These are phyloP conservation scores for Coniosporium apollinis DNA, from an alignment of 495 filamentous ascomycete species.

Conservation along the genomic window DNA sequence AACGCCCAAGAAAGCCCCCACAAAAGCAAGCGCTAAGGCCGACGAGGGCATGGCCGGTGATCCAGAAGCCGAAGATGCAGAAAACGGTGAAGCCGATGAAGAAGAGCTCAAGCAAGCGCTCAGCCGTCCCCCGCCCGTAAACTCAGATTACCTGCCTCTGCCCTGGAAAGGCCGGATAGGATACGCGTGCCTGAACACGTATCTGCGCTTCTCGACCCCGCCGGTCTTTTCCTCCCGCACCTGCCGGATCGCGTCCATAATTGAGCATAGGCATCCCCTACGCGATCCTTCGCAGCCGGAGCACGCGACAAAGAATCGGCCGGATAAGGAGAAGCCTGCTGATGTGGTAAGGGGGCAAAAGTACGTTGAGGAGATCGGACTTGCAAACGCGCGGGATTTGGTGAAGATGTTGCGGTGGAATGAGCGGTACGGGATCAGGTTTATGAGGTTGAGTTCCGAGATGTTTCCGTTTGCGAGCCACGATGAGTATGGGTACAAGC, in stretches of 20 bases:
- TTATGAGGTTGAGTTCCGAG: slow-evolving; percentile 80
- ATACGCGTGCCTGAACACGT: slow-evolving; percentile 88
- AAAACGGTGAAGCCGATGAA: slow-evolving; percentile 23
- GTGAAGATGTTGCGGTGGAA: slow-evolving; percentile 85
- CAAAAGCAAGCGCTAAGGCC: slow-evolving; percentile 11
- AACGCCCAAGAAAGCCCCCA: slow-evolving; percentile 10
- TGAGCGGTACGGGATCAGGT: slow-evolving; percentile 80
- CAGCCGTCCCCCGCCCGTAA: slow-evolving; percentile 53
- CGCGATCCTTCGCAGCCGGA: slow-evolving; percentile 55
- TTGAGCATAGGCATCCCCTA: slow-evolving; percentile 75
- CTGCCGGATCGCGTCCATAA: slow-evolving; percentile 76
- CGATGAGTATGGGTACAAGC: slow-evolving; percentile 68
- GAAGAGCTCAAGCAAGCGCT: slow-evolving; percentile 30
- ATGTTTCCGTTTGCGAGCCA: slow-evolving; percentile 97
- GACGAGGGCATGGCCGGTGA: slow-evolving; percentile 11
- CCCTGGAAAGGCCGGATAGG: slow-evolving; percentile 89
- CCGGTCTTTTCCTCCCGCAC: slow-evolving; percentile 84
- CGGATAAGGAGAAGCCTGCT: slow-evolving; percentile 51
- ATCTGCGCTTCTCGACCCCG: slow-evolving; percentile 70
- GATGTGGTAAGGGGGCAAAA: slow-evolving; percentile 43
- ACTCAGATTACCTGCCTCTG: slow-evolving; percentile 72
- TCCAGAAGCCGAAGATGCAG: slow-evolving; percentile 25
- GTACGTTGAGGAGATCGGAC: slow-evolving; percentile 61
- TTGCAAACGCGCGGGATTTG: slow-evolving; percentile 72
- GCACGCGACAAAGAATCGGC: slow-evolving; percentile 67